Evolutionary conservation across 345 rosid species (phyloP).

Genomic region (Abelmoschus esculentus): DNA sequence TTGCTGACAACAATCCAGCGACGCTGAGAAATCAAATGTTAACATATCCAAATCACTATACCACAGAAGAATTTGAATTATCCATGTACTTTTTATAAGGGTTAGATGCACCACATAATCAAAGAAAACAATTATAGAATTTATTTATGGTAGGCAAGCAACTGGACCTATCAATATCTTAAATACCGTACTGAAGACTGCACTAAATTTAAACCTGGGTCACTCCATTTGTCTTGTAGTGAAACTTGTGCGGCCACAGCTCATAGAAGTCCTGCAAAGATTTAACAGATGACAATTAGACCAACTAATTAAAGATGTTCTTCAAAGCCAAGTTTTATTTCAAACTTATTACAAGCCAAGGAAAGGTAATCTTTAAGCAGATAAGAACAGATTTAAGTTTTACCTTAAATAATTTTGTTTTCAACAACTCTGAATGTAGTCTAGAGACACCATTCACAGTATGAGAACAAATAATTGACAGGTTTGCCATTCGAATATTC

Average conservation of each 20-base stretch:
- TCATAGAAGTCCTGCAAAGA: conserved; percentile 42
- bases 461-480: conserved; percentile 36
- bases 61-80: conserved; percentile 5
- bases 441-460: conserved; percentile 42
- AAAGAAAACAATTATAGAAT: not conserved
- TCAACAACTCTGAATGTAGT: conserved; percentile 29
- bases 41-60: conserved; percentile 15
- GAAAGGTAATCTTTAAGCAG: not conserved
- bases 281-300: not conserved
- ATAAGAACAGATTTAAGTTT: conserved; percentile 1
- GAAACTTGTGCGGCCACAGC: conserved; percentile 43
- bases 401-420: conserved; percentile 39
- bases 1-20: conserved; percentile 52
- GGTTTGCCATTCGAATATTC: conserved; percentile 46
- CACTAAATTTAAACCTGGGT: conserved; percentile 27
- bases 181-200: not conserved
- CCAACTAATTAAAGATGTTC: not conserved
- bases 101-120: conserved; percentile 2
- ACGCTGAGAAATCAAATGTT: conserved; percentile 29
- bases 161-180: not conserved
- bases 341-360: not conserved
- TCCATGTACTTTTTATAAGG: not conserved
- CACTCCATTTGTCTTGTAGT: conserved; percentile 42
- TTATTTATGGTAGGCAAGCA: not conserved
- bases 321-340: not conserved